These are phyloP conservation scores for Elsinoe ampelina DNA, from an alignment of 2,329 filamentous ascomycete genomes.

Conservation along the genomic window DNA sequence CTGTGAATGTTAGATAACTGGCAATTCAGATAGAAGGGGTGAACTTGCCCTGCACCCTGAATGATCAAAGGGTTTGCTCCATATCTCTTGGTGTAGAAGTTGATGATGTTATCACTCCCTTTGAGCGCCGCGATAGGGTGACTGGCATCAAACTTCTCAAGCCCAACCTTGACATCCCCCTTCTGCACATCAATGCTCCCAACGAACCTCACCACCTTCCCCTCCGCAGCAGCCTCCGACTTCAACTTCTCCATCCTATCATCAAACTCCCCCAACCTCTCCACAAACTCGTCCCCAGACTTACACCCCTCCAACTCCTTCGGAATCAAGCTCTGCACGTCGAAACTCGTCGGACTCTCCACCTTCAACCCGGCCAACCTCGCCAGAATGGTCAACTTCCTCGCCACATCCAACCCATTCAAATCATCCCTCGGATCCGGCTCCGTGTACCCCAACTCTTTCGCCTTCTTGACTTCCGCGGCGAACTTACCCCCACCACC, in stretches of 20 bases:
- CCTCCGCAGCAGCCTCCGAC: slow-evolving; percentile 70
- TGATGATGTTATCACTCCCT: slow-evolving; percentile 98
- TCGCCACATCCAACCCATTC: slow-evolving; percentile 82
- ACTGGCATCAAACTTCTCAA: slow-evolving; percentile 73
- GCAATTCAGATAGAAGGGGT: background rate
- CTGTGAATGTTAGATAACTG: slow-evolving; percentile 20
- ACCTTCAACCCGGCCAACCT: slow-evolving; percentile 74
- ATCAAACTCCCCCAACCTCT: slow-evolving; percentile 72
- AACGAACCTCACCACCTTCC: slow-evolving; percentile 89
- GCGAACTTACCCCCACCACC: slow-evolving; percentile 76
- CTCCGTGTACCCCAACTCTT: slow-evolving; percentile 86
- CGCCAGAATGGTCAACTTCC: slow-evolving; percentile 91
- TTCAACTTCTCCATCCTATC: slow-evolving; percentile 83
- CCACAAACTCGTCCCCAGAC: slow-evolving; percentile 78
- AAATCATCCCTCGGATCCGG: slow-evolving; percentile 79
- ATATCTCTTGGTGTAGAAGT: slow-evolving; percentile 95
- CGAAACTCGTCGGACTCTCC: slow-evolving; percentile 77
- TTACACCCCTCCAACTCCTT: slow-evolving; percentile 67
- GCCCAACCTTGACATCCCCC: slow-evolving; percentile 78
- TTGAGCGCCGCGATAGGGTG: slow-evolving; percentile 90
- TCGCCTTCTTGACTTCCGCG: slow-evolving; percentile 82
- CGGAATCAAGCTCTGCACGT: slow-evolving; percentile 88
- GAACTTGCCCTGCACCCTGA: slow-evolving; percentile 65
- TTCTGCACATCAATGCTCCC: slow-evolving; percentile 81
- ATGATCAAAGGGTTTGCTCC: slow-evolving; percentile 84